A percentile compares a stretch with the other conserved stretches of the same genome.
Evolutionary conservation across 2,329 filamentous ascomycete species (phyloP).

Genomic region (Paracamarosporium sp.): DNA sequence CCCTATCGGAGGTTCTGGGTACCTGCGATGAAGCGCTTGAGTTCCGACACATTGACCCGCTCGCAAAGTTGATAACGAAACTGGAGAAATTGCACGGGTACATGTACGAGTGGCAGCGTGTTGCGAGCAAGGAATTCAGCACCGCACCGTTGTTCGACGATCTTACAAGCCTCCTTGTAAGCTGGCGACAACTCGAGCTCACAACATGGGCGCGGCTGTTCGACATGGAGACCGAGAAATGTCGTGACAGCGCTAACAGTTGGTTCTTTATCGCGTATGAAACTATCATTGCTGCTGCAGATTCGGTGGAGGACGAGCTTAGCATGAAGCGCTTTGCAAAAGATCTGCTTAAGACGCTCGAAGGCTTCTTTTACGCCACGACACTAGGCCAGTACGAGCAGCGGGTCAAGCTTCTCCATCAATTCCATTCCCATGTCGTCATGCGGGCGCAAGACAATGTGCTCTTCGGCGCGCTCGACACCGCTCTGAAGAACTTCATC

Average conservation of each 20-base stretch:
- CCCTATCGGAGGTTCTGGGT: slow-evolving; percentile 78
- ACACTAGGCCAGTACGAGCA: slow-evolving; percentile 81
- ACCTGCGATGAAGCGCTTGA: slow-evolving; percentile 78
- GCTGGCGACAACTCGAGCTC: slow-evolving; percentile 89
- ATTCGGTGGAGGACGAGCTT: slow-evolving; percentile 65
- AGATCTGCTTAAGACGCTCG: slow-evolving; percentile 76
- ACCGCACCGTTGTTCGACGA: slow-evolving; percentile 75
- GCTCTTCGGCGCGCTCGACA: slow-evolving; percentile 61
- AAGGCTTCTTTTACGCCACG: slow-evolving; percentile 78
- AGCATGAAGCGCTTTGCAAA: slow-evolving; percentile 69
- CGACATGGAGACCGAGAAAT: slow-evolving; percentile 80
- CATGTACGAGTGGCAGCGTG: slow-evolving; percentile 93
- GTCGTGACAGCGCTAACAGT: slow-evolving; percentile 76
- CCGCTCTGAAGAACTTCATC: slow-evolving; percentile 78
- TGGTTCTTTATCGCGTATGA: slow-evolving; percentile 99
- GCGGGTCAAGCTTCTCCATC: slow-evolving; percentile 72
- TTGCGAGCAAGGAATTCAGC: slow-evolving; percentile 81
- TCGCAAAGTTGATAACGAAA: slow-evolving; percentile 84
- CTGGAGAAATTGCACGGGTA: slow-evolving; percentile 85
- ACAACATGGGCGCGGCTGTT: slow-evolving; percentile 91
- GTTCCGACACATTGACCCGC: slow-evolving; percentile 78
- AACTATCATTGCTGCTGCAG: slow-evolving; percentile 78
- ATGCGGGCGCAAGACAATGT: slow-evolving; percentile 63
- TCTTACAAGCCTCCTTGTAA: slow-evolving; percentile 80
- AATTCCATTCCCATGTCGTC: slow-evolving; percentile 68